Conservation (phyloP, 768 basidiomycete species). For the Tulasnella sp. region DNA sequence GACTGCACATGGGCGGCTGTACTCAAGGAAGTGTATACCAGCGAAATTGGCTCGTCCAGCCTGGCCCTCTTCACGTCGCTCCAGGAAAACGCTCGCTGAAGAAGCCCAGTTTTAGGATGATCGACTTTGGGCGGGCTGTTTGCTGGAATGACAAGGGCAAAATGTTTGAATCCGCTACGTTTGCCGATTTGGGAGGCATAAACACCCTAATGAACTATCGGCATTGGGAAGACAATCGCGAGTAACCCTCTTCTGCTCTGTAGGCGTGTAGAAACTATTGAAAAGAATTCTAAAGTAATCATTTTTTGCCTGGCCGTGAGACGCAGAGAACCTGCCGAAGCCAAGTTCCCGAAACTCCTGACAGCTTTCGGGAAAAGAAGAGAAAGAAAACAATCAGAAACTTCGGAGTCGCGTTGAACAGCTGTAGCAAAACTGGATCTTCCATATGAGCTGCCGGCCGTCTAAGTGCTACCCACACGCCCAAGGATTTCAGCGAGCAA, state of each 20-base stretch:
- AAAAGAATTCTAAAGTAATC: no score
- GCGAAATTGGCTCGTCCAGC: conserved; percentile 11
- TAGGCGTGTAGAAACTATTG: no score
- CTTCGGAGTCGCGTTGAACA: no score
- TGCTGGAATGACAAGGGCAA: neutral
- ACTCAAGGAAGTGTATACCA: neutral
- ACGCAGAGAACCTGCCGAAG: no score
- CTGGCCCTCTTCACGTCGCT: conserved; percentile 8
- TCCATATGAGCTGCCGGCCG: no score
- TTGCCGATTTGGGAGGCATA: neutral
- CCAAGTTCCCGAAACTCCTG: no score
- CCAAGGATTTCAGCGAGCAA: neutral
- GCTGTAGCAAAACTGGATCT: no score
- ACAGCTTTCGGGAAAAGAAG: no score
- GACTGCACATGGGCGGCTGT: neutral
- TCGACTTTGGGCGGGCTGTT: conserved; percentile 10
- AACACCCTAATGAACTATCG: neutral
- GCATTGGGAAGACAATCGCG: no score
- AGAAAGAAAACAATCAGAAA: no score
- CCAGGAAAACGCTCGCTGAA: neutral
- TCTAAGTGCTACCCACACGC: neutral
- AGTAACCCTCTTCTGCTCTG: no score
- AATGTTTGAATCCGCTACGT: neutral
- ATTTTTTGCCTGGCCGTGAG: neutral
- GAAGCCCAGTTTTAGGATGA: conserved; percentile 4